Percentiles rank a stretch among this genome's conserved stretches.
phyloP scores from a whole-genome alignment of 331 rosid genomes.

The Pyrus hybrid region DNA sequence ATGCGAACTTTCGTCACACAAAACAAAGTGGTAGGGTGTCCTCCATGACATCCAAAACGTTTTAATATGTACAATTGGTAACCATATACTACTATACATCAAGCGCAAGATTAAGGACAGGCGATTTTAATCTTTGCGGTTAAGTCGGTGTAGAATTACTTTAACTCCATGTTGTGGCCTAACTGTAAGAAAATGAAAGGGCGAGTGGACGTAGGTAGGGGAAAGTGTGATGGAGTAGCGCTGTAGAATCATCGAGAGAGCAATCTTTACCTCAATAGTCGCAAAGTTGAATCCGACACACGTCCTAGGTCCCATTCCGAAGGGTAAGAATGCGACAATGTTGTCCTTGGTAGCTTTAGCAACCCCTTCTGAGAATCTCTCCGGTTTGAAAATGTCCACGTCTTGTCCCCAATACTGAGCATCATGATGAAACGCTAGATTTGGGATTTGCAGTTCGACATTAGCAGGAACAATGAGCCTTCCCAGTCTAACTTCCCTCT shows the following conservation, averaged over 20 bases:
- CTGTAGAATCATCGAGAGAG: conserved; percentile 15
- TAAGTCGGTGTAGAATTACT: not conserved
- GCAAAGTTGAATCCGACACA: conserved; percentile 16
- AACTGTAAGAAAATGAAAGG: not conserved
- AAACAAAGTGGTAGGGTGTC: too few species aligned
- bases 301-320: conserved; percentile 14
- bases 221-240: conserved; percentile 16
- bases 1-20: too few species aligned
- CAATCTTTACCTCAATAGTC: conserved; percentile 10
- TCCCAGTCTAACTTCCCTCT: conserved; percentile 9
- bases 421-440: conserved; percentile 15
- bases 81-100: too few species aligned
- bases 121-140: too few species aligned
- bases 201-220: conserved; percentile 10
- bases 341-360: not conserved
- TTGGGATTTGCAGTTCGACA: not conserved
- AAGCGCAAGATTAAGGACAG: too few species aligned
- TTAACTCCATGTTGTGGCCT: conserved; percentile 8
- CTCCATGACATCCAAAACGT: too few species aligned
- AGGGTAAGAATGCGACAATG: conserved; percentile 13
- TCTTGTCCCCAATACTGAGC: conserved; percentile 27
- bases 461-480: conserved; percentile 6
- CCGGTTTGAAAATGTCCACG: conserved; percentile 17
- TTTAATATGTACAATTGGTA: too few species aligned
- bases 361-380: too few species aligned